Base-by-base conservation (phyloP, 1,284 basidiomycete genomes). In the Papiliotrema flavescens region DNA sequence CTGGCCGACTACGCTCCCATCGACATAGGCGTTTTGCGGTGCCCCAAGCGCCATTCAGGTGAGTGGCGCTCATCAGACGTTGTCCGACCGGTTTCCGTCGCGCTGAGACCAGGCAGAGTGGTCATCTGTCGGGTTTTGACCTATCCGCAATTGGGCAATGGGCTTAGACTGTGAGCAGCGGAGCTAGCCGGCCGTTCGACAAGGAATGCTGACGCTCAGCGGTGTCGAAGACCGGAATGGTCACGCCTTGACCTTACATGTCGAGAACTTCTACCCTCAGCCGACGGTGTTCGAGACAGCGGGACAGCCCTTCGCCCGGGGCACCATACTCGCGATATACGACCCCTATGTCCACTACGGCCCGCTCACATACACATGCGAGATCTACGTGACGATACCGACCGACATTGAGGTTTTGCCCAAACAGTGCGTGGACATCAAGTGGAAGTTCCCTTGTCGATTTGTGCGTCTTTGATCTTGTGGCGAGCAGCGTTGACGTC, bases 1-100 rank as follows among this genome's bases (percentile, higher is more conserved):
- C 28, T 32, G 11, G 28, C 5, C 5, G 11, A 32, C 28, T 32
- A 32, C 28, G 28, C 28, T 32, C 28, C 6, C 5, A 32, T 32
- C 5, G 28, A 32, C 6, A 32, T 32, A 32, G 11, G 28, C 28
- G 28, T 5, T 32, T 11, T 49, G 48, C 20, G 40, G 11, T 49
- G 48, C 40, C 48, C 22, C 48, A 40, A n/a, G 48, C 13, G 40
- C n/a, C 48, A 49, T 32, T 13, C 8, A 11, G 48, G 48, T 49
- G 48, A 40, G 48, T 19, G 14, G 14, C 3, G 37, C 22, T 19
- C 7, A 15, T 15, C 4, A 24, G 19, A 44, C 42, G 17, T 7
- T 7, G n/a, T 26, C 6, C 28, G 28, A 32, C 6, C 11, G 28
- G 11, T 5, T 11, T 11, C 28, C 6, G 6, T 32, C 28, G 28